These are phyloP conservation scores for Mycocalia duriaeana DNA, from an alignment of 1,284 basidiomycete genomes.

Conservation along the genomic window DNA sequence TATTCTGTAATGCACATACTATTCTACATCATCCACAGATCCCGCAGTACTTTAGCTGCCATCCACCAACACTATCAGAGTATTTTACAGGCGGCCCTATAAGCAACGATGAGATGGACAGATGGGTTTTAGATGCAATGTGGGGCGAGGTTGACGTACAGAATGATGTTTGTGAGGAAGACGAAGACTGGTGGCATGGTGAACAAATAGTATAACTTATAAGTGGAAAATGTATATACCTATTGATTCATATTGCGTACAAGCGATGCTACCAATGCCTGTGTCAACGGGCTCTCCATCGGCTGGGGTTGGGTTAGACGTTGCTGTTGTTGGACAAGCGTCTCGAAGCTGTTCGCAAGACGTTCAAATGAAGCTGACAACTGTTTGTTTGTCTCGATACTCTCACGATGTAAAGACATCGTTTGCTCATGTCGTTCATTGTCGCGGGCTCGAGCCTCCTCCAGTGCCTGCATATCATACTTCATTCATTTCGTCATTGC, in stretches of 20 bases:
- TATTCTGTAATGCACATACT: conserved; percentile 13
- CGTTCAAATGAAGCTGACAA: neutral
- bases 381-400: neutral
- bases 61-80: neutral
- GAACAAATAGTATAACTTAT: neutral
- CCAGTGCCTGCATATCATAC: neutral
- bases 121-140: neutral
- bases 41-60: neutral
- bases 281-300: neutral
- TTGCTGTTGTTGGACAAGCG: neutral
- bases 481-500: neutral
- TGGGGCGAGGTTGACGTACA: neutral
- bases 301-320: neutral
- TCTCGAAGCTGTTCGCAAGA: neutral
- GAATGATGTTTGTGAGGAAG: neutral
- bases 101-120: neutral
- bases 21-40: conserved; percentile 11
- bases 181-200: neutral
- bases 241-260: neutral
- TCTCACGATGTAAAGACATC: neutral
- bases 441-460: neutral
- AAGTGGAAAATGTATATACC: neutral
- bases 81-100: neutral
- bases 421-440: neutral
- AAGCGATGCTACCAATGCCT: neutral